phyloP scores from a whole-genome alignment of 805 yeast species.

The Pichia occidentalis region DNA sequence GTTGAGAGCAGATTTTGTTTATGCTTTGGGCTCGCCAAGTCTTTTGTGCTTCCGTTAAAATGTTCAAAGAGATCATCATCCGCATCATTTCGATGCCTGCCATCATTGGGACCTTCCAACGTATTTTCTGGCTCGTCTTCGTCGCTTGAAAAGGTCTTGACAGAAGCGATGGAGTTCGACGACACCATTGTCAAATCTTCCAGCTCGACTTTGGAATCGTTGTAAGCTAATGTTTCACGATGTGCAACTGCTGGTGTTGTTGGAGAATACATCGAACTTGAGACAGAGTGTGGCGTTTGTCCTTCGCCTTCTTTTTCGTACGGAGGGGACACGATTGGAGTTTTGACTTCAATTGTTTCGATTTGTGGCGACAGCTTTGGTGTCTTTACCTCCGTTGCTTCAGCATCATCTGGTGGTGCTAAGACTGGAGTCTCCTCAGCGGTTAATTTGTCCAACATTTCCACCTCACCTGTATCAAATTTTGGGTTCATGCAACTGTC shows the following conservation, averaged over 20 bases:
- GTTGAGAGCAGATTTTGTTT: neutral
- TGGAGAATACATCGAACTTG: slow-evolving; percentile 13
- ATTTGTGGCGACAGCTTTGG: no score
- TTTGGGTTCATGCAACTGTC: no score
- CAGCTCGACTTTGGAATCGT: neutral
- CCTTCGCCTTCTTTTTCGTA: neutral
- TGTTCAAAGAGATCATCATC: slow-evolving; percentile 14
- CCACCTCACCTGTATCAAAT: no score
- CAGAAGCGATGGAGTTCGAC: slow-evolving; percentile 6
- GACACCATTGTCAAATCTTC: no score
- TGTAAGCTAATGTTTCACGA: slow-evolving; percentile 5
- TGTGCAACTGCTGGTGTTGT: slow-evolving; percentile 9
- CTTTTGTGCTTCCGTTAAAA: slow-evolving; percentile 13
- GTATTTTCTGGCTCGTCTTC: no score
- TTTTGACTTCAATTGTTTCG: no score
- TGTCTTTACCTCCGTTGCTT: no score
- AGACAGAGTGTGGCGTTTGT: slow-evolving; percentile 8
- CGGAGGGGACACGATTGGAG: no score
- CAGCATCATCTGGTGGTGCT: slow-evolving; percentile 5
- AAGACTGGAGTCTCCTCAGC: slow-evolving; percentile 1
- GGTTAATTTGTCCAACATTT: no score
- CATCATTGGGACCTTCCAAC: neutral
- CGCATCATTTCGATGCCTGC: neutral
- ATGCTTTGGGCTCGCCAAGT: slow-evolving; percentile 9
- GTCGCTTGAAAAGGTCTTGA: slow-evolving; percentile 15